A percentile compares a stretch with the other conserved stretches of the same genome.
Conservation (phyloP, 257 asterid species). For the Galeopsis tetrahit region DNA sequence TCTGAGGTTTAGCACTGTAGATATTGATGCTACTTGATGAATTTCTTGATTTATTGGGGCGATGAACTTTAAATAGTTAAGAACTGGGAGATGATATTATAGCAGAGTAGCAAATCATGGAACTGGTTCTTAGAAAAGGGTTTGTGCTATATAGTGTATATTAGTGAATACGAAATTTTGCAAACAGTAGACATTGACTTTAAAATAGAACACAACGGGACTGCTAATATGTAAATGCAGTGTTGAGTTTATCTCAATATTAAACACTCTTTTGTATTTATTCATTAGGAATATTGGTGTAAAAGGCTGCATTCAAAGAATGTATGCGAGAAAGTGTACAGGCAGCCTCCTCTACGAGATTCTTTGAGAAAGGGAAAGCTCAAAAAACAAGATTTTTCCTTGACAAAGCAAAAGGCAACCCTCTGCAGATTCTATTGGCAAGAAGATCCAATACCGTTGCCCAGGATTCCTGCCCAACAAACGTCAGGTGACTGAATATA, state of each 20-base stretch:
- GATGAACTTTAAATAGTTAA: slow-evolving; percentile 18
- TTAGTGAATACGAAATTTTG: slow-evolving; percentile 27
- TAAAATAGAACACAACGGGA: slow-evolving; percentile 27
- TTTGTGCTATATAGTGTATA: slow-evolving; percentile 27
- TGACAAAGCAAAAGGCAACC: slow-evolving; percentile 72
- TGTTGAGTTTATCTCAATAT: slow-evolving; percentile 28
- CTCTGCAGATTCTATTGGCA: slow-evolving; percentile 94
- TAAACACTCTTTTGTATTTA: slow-evolving; percentile 14
- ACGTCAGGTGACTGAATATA: slow-evolving; percentile 80
- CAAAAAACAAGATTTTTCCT: slow-evolving; percentile 79
- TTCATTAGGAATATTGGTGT: slow-evolving; percentile 92
- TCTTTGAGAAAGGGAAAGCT: slow-evolving; percentile 92
- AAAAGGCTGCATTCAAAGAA: slow-evolving; percentile 90
- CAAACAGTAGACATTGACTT: slow-evolving; percentile 12
- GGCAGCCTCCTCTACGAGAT: slow-evolving; percentile 97
- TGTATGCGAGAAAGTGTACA: slow-evolving; percentile 96
- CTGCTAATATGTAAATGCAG: slow-evolving; percentile 26
- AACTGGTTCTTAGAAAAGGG: slow-evolving; percentile 13
- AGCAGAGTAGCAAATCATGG: slow-evolving; percentile 6
- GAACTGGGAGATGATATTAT: slow-evolving; percentile 12
- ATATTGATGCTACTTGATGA: slow-evolving; percentile 14
- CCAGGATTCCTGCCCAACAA: slow-evolving; percentile 89
- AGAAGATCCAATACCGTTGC: slow-evolving; percentile 86
- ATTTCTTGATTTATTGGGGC: slow-evolving; percentile 16
- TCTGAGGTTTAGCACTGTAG: neutral